Conservation (phyloP, 495 filamentous ascomycete species). For the Annulohypoxylon bovei region DNA sequence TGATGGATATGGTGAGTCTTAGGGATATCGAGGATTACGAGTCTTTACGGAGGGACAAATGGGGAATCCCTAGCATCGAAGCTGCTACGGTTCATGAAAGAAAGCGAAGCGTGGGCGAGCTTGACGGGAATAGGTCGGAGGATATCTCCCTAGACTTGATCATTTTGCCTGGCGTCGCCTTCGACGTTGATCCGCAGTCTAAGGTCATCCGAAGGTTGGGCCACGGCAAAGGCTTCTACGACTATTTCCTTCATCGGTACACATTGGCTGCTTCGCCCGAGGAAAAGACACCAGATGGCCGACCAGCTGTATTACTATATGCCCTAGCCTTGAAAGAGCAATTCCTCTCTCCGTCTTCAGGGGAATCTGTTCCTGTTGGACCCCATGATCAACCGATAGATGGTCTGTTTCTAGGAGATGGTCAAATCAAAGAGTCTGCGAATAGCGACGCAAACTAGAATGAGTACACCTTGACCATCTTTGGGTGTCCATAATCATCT, state of each 20-base stretch:
- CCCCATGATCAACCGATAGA: conserved; percentile 59
- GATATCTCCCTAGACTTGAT: conserved; percentile 74
- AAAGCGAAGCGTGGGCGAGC: conserved; percentile 74
- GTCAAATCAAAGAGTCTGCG: conserved; percentile 54
- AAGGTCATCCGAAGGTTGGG: conserved; percentile 76
- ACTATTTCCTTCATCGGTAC: conserved; percentile 86
- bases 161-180: conserved; percentile 93
- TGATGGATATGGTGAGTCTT: conserved; percentile 95
- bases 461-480: conserved; percentile 23
- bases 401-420: conserved; percentile 58
- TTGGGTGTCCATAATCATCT: conserved; percentile 17
- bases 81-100: conserved; percentile 67
- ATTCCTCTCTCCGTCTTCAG: conserved; percentile 67
- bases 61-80: conserved; percentile 89
- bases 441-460: conserved; percentile 38
- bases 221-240: conserved; percentile 98
- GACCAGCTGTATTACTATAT: conserved; percentile 68
- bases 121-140: conserved; percentile 59
- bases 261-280: conserved; percentile 53
- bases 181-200: conserved; percentile 67
- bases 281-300: conserved; percentile 64
- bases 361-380: conserved; percentile 68
- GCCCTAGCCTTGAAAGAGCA: conserved; percentile 92
- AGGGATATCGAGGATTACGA: conserved; percentile 77
- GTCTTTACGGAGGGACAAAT: conserved; percentile 76